Evolutionary conservation across 2,329 filamentous ascomycete species (phyloP), one percentile per base, ranked within the genome.

Genomic region (Purpureocillium takamizusanense): DNA sequence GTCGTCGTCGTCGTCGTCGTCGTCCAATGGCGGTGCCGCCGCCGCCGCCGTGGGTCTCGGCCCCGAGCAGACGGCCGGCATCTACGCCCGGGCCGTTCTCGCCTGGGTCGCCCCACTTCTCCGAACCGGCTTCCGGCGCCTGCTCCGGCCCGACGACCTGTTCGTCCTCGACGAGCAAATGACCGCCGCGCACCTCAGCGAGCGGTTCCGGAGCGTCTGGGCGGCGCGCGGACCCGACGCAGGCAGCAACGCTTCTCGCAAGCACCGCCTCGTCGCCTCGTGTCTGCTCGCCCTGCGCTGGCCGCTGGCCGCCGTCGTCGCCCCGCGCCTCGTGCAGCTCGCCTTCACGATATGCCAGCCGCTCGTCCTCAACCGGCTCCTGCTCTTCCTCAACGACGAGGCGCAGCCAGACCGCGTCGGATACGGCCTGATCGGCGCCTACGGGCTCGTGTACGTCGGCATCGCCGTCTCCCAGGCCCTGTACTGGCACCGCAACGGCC

Each of bases 51-150:
- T n/a, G n/a, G n/a, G n/a, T n/a, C n/a, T n/a, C n/a, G n/a, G n/a
- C 6, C 21, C 21, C 21, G 21, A 25, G 21, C 49, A 47, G 29
- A 58, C 57, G 21, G 61, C 61, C 41, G 62, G 65, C 12, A 46
- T 66, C 7, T 61, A 63, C 30, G 59, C 51, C 39, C 56, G 55
- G 10, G 56, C 54, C 15, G 48, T 65, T 28, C 59, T 63, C 39
- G 56, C 56, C 43, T 67, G 63, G 64, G 45, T 66, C 29, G 59
- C 57, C 28, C 51, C 54, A 7, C 48, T 67, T 15, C 50, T 66
- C 45, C 37, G 46, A 34, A 55, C 44, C 10, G 64, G 64, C 1
- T 66, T 60, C 28, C 48, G 46, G 16, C 50, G 51, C 16, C 44
- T 65, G 32, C 46, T 67, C 13, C 51, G 43, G 32, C 56, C 58